These are phyloP conservation scores for fission yeast (Schizosaccharomyces pombe) DNA, from an alignment of 805 yeast species.

Conservation along the genomic window DNA sequence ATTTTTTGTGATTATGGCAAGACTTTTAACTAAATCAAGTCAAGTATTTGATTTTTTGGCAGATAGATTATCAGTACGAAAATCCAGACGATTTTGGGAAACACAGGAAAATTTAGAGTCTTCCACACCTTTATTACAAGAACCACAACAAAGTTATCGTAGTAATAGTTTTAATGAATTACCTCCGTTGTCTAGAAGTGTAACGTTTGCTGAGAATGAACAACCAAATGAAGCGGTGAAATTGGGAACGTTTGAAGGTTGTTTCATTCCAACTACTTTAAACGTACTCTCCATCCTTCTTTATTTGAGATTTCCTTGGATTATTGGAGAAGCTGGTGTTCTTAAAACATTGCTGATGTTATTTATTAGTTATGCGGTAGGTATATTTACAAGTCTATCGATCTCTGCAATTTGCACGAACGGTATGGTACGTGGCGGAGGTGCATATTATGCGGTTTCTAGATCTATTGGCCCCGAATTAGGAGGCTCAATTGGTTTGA, in stretches of 20 bases:
- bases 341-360: conserved; percentile 35
- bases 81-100: not conserved
- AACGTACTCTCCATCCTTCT: conserved; percentile 83
- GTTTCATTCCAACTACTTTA: conserved; percentile 76
- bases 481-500: conserved; percentile 92
- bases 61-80: not conserved
- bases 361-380: conserved; percentile 51
- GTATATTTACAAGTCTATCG: conserved; percentile 65
- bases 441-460: conserved; percentile 93
- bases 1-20: not conserved
- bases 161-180: not conserved
- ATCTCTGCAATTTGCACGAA: conserved; percentile 91
- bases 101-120: not conserved
- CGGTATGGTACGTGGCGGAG: conserved; percentile 94
- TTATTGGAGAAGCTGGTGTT: conserved; percentile 83
- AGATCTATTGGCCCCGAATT: conserved; percentile 91
- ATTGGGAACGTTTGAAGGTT: conserved; percentile 67
- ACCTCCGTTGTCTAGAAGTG: conserved; percentile 1
- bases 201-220: not conserved
- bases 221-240: conserved; percentile 18
- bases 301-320: conserved; percentile 88
- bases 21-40: not conserved
- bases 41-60: not conserved
- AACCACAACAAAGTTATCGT: not conserved
- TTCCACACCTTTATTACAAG: not conserved